Conservation (phyloP, 78 protist genomes). For the Pigoraptor vietnamica region DNA sequence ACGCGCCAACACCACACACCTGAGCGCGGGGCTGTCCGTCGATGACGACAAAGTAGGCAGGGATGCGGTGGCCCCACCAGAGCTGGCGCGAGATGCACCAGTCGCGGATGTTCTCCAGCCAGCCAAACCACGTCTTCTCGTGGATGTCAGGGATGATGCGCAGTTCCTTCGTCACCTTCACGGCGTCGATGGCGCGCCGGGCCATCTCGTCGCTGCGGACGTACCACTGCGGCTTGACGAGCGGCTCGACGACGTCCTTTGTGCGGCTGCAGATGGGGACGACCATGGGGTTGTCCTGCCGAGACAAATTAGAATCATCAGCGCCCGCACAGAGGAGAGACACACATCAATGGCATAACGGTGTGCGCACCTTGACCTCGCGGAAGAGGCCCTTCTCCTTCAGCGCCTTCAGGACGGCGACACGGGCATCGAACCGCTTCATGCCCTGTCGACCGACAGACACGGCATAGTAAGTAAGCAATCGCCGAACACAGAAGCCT, state of each 20-base stretch:
- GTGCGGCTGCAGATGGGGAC: conserved; percentile 66
- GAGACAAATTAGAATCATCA: neutral
- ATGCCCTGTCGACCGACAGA: neutral
- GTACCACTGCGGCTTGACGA: conserved; percentile 94
- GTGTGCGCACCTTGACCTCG: neutral
- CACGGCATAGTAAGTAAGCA: neutral
- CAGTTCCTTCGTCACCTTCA: conserved; percentile 48
- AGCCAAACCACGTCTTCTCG: conserved; percentile 30
- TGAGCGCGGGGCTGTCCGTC: neutral
- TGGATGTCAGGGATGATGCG: conserved; percentile 63
- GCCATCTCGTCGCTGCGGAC: conserved; percentile 59
- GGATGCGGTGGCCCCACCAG: conserved; percentile 99
- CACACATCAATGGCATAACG: neutral
- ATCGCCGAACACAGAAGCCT: neutral
- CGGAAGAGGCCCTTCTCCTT: neutral
- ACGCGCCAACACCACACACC: too few species aligned
- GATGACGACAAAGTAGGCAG: conserved; percentile 78
- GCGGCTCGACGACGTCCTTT: conserved; percentile 87
- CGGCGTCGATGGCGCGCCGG: conserved; percentile 35
- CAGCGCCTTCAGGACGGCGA: neutral
- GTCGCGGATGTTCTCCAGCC: conserved; percentile 76
- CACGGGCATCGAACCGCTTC: neutral
- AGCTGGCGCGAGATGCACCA: conserved; percentile 97
- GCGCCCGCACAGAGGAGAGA: too few species aligned
- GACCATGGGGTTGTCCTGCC: conserved; percentile 62